phyloP scores from a whole-genome alignment of 257 asterid species.

The Nicotiana paniculata region DNA sequence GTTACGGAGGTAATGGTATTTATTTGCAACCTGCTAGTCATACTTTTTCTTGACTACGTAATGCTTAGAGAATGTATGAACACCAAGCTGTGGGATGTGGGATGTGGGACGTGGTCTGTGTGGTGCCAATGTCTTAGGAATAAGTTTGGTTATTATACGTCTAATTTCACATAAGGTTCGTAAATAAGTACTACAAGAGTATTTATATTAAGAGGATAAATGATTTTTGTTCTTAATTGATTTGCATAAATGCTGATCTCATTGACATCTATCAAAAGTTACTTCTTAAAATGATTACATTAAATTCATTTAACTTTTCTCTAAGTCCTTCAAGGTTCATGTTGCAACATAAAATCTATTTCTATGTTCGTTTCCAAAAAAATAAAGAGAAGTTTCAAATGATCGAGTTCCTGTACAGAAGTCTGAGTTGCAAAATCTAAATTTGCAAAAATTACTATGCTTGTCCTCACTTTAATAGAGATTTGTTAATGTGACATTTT shows the following conservation, averaged over 20 bases:
- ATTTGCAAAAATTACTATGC: background rate
- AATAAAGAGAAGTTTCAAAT: background rate
- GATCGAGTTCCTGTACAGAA: slow-evolving; percentile 33
- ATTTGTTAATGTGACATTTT: slow-evolving; percentile 3
- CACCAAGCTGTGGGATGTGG: background rate
- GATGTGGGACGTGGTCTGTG: background rate
- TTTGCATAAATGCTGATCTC: too few relatives aligned
- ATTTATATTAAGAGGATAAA: too few relatives aligned
- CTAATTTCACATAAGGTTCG: background rate
- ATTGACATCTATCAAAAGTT: too few relatives aligned
- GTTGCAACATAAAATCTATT: too few relatives aligned
- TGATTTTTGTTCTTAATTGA: too few relatives aligned
- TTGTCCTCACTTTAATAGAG: slow-evolving; percentile 13
- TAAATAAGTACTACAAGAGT: too few relatives aligned
- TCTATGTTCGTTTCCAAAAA: too few relatives aligned
- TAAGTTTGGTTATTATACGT: too few relatives aligned
- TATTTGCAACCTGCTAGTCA: background rate
- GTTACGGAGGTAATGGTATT: background rate
- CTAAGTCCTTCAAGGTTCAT: too few relatives aligned
- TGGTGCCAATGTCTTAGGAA: background rate
- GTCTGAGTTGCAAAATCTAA: background rate
- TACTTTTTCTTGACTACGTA: background rate
- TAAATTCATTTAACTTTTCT: too few relatives aligned
- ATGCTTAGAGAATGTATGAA: background rate
- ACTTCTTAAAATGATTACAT: too few relatives aligned